A percentile compares a stretch with the other conserved stretches of the same genome.
These are phyloP conservation scores for Paraconiothyrium brasiliense DNA, from an alignment of 2,329 filamentous ascomycete genomes.

Conservation along the genomic window DNA sequence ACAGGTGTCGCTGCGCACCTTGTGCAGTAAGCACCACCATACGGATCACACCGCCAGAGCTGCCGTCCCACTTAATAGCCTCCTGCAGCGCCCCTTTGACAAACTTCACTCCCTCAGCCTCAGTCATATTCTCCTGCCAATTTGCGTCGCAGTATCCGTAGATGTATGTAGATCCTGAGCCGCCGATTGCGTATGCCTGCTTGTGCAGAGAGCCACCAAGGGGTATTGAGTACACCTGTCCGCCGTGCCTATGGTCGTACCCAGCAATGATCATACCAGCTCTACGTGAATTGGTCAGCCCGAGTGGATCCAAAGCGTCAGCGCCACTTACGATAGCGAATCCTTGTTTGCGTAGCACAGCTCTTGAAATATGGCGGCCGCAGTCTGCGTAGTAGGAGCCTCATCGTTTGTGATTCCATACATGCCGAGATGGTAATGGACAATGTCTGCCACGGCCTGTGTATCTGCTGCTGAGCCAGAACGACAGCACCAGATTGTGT, in stretches of 20 bases:
- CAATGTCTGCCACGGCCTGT: conserved; percentile 96
- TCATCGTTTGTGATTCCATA: conserved; percentile 92
- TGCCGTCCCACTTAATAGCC: conserved; percentile 99
- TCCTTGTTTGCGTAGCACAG: conserved; percentile 99
- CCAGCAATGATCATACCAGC: conserved; percentile 99
- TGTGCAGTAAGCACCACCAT: conserved; percentile 94
- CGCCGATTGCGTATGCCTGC: conserved; percentile 93
- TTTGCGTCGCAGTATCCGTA: conserved; percentile 98
- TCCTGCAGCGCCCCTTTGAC: conserved; percentile 91
- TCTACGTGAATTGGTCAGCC: conserved; percentile 58
- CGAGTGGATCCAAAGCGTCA: not conserved
- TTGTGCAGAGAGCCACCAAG: conserved; percentile 97
- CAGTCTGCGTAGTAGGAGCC: conserved; percentile 91
- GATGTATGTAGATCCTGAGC: conserved; percentile 98
- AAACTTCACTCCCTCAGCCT: conserved; percentile 88
- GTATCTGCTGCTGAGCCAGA: conserved; percentile 98
- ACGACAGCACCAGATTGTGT: conserved; percentile 99
- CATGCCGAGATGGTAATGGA: conserved; percentile 93
- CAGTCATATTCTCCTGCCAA: conserved; percentile 95
- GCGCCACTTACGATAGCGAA: conserved; percentile 73
- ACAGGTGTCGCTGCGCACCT: conserved; percentile 92
- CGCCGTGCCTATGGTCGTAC: conserved; percentile 93
- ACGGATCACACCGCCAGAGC: conserved; percentile 96
- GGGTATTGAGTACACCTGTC: conserved; percentile 97
- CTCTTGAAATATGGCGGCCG: conserved; percentile 96